Percentiles rank a stretch among this genome's conserved stretches.
These are phyloP conservation scores for Candida dubliniensis DNA, from an alignment of 1,139 yeast species.

Conservation along the genomic window DNA sequence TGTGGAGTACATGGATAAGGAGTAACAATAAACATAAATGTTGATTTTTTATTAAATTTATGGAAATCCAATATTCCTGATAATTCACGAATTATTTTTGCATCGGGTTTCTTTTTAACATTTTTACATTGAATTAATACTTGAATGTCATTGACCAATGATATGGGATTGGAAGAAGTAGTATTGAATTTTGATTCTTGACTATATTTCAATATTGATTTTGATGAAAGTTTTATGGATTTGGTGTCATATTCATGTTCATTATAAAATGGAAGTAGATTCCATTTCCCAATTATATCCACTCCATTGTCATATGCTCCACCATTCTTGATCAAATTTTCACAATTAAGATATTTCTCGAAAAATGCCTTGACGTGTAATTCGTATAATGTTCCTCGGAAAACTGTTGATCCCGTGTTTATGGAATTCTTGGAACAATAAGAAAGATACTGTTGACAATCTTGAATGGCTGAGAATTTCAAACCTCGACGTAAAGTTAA, in stretches of 20 bases:
- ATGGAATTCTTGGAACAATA: constrained; percentile 27
- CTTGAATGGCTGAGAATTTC: constrained; percentile 16
- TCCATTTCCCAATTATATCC: constrained; percentile 66
- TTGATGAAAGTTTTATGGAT: neutral
- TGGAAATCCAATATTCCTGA: constrained; percentile 55
- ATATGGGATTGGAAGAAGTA: constrained; percentile 13
- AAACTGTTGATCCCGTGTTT: constrained; percentile 44
- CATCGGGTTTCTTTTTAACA: constrained; percentile 45
- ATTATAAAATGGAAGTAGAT: constrained; percentile 32
- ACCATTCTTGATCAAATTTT: constrained; percentile 47
- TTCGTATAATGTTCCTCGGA: constrained; percentile 73
- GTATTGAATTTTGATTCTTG: constrained; percentile 13
- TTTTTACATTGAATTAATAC: constrained; percentile 62
- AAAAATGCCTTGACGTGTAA: constrained; percentile 52
- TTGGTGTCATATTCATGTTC: neutral
- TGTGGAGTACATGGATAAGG: constrained; percentile 62
- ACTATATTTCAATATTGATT: constrained; percentile 17
- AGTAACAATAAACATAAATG: constrained; percentile 45
- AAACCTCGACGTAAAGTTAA: neutral
- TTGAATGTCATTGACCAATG: constrained; percentile 29
- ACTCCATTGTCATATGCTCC: constrained; percentile 76
- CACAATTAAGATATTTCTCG: constrained; percentile 40
- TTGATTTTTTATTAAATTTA: constrained; percentile 14
- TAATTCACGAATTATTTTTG: constrained; percentile 56
- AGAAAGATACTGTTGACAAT: constrained; percentile 29